Base-by-base conservation (phyloP, 2,329 filamentous ascomycete species). In the Fusarium austroafricanum region DNA sequence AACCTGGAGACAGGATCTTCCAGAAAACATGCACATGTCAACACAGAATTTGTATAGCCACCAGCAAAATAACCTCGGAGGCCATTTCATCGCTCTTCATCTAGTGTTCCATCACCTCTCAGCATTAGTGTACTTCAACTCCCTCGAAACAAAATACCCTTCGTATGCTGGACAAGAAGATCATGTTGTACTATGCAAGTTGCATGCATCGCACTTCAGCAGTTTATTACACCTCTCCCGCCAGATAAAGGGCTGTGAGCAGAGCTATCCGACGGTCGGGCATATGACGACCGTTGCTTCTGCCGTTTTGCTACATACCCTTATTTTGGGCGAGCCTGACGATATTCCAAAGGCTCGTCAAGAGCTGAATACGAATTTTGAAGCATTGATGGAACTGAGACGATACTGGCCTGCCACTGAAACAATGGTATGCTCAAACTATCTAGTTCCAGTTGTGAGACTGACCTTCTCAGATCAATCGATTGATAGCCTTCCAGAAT, bases 391-490 rank as follows among this genome's bases (percentile, higher is more conserved):
- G 4, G 44, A 23, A 6, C 29, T 60, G 29, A 29, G 38, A 6
- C 21, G 23, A 11, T 56, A 49, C 14, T 60, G 52, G 56, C 52
- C 56, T 17, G 51, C 52, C 1, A 49, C 38, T 0, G 37, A 56
- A 20, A 21, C 31, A 0, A 56, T 60, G 31, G 56, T 58, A 5
- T 14, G 23, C 1, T 0, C 2, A 8, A 29, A 6, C 6, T 10
- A 10, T 15, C 1, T 1, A 2, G 2, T 2, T 2, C 3, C 4
- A 1, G 18, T 2, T 10, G 9, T 15, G 0, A 0, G 1, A 2
- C 55, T 57, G 17, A 53, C 15, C 11, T 15, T 6, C 1, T 0
- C 7, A 58, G 55, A 58, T 60, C 4, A 56, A 39, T 0, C 10
- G 52, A 6, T 18, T 60, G 7, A 60, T 42, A n/a, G n/a, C 38